Evolutionary conservation across 768 basidiomycete species (phyloP), one percentile per base, ranked within the genome.

Genomic region (Tricholoma saponaceum): DNA sequence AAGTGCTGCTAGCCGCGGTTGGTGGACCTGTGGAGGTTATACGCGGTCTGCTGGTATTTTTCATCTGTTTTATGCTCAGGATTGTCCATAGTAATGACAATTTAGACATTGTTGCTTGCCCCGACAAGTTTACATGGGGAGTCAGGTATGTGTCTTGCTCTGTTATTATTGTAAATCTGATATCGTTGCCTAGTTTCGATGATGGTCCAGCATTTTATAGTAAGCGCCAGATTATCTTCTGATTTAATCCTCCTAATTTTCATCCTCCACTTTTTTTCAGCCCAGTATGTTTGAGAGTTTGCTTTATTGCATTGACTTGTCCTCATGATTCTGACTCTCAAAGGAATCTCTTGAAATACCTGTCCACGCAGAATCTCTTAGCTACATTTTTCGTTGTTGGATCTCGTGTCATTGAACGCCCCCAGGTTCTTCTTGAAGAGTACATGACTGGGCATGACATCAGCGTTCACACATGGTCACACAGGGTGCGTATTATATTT

Each of bases 311-410:
- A 26, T 23, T 18, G 14, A 8, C n/a, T 2, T 46, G 12, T 32
- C 5, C 25, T 28, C 12, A 18, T 50, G 35, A 20, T 43, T 44
- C 37, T 54, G 49, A 8, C 14, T 44, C 14, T 52, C 47, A 6
- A 67, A 79, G 91, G 74, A 76, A 82, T 68, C 62, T 98, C 5
- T 81, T 97, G 55, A 78, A 86, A 54, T 96, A 83, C 70, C 77
- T 97, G 35, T 67, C 77, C 30, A 68, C 82, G 56, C 79, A 89
- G 67, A 70, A 84, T 33, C 66, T 96, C 60, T 74, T 69, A 9
- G 84, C 94, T 6, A 98, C 96, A 2, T 98, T 98, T 80, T 98
- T 97, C 76, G 85, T 92, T 47, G 85, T 92, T 2, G 90, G 90
- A 52, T 90, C 89, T 43, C 90, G 95, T 58, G 87, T 89, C 56